Base-by-base conservation (phyloP, 2,329 filamentous ascomycete genomes). In the Celoporthe dispersa region DNA sequence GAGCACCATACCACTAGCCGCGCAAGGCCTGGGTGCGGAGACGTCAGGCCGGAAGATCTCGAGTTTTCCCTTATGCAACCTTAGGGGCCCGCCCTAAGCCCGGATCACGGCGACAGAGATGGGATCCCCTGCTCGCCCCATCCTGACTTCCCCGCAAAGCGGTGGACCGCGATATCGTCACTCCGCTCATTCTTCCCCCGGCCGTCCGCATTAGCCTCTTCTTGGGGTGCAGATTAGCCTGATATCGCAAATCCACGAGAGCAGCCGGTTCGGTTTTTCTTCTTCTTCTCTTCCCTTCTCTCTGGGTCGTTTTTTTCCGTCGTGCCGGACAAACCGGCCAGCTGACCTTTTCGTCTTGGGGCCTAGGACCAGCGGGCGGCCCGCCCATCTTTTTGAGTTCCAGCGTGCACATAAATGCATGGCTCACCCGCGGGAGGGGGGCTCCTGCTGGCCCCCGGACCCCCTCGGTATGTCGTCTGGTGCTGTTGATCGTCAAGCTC, bases 401-500 rank as follows among this genome's bases (percentile, higher is more conserved):
- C 66, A 16, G 41, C 33, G 35, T 68, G 28, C 31, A 48, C 59
- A 64, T 64, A 59, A 64, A 28, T 28, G 19, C 16, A 31, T 25
- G 9, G 6, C 25, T 22, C 33, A 55, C 66, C 41, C 33, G 14
- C 25, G 8, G 16, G 9, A 6, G 33, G 6, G n/a, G 2, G 60
- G 2, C 12, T 28, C 39, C 39, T 28, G 31, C 11, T 28, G 6
- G 41, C 6, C n/a, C 53, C 16, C 28, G 51, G n/a, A 9, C 5
- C 5, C 53, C 19, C 22, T 35, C 28, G 22, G n/a, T 33, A 22
- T 55, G 31, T 35, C 19, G 55, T 51, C 25, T 48, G 41, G 64
- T 64, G 44, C 66, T 64, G 68, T 64, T 66, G 65, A 48, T 28
- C 31, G n/a, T 12, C 35, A 51, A 39, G 57, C 51, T 28, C 35